These are phyloP conservation scores for Pseudomassariella vexata DNA, from an alignment of 2,329 filamentous ascomycete species.

Conservation along the genomic window DNA sequence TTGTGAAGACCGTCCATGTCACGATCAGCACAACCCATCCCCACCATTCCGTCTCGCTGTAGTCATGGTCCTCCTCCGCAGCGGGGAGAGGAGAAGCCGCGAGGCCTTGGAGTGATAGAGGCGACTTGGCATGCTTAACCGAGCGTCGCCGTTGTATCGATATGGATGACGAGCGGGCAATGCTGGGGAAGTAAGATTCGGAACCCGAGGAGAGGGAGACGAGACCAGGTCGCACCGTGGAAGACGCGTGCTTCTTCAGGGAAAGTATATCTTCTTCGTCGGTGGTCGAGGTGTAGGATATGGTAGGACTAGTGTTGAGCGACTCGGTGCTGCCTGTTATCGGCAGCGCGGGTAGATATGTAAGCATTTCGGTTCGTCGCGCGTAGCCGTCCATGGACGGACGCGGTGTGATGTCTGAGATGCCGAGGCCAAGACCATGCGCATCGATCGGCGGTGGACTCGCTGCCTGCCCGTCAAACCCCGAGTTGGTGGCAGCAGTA, in stretches of 20 bases:
- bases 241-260: slow-evolving; percentile 45
- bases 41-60: slow-evolving; percentile 95
- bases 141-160: slow-evolving; percentile 40
- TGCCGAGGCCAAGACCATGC: slow-evolving; percentile 36
- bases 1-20: slow-evolving; percentile 94
- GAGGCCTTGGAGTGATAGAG: slow-evolving; percentile 50
- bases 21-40: slow-evolving; percentile 87
- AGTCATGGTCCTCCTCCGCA: slow-evolving; percentile 68
- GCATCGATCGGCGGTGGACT: slow-evolving; percentile 4
- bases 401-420: slow-evolving; percentile 39
- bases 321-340: slow-evolving; percentile 15
- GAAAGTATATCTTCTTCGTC: slow-evolving; percentile 77
- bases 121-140: slow-evolving; percentile 52
- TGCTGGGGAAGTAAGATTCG: slow-evolving; percentile 55
- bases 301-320: slow-evolving; percentile 43
- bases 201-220: slow-evolving; percentile 49
- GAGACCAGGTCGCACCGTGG: slow-evolving; percentile 32
- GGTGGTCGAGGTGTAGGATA: slow-evolving; percentile 67
- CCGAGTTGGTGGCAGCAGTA: slow-evolving; percentile 8
- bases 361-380: slow-evolving; percentile 24
- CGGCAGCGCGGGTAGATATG: slow-evolving; percentile 14
- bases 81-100: slow-evolving; percentile 40
- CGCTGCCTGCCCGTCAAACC: slow-evolving; percentile 3
- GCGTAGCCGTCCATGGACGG: slow-evolving; percentile 41
- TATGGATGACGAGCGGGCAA: slow-evolving; percentile 12